These are phyloP conservation scores for Periconia sp. DNA, from an alignment of 2,329 filamentous ascomycete species.

Conservation along the genomic window DNA sequence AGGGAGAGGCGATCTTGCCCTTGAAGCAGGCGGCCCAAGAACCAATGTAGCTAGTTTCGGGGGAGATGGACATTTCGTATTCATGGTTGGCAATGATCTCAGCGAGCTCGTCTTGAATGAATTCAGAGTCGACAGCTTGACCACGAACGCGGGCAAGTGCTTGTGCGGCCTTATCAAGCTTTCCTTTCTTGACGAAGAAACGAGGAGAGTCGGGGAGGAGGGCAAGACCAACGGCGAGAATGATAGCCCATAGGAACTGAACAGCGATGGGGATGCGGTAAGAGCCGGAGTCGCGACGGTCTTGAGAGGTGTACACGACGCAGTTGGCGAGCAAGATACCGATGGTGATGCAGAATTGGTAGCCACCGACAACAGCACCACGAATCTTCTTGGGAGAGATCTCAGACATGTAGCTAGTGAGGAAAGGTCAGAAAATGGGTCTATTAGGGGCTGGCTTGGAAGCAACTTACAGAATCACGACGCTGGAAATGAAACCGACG, in stretches of 20 bases:
- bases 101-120: conserved; percentile 76
- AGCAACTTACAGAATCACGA: conserved; percentile 52
- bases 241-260: conserved; percentile 80
- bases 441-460: background rate
- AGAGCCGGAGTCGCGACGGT: conserved; percentile 64
- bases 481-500: conserved; percentile 71
- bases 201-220: conserved; percentile 84
- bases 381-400: conserved; percentile 71
- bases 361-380: conserved; percentile 75
- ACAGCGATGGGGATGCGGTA: conserved; percentile 79
- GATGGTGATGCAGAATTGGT: conserved; percentile 83
- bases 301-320: conserved; percentile 73
- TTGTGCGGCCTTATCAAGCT: conserved; percentile 65
- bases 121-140: conserved; percentile 72
- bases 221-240: conserved; percentile 71
- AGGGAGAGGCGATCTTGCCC: conserved; percentile 52
- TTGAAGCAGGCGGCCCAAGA: conserved; percentile 69
- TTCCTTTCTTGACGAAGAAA: conserved; percentile 79
- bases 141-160: conserved; percentile 73
- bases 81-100: conserved; percentile 93
- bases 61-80: conserved; percentile 69
- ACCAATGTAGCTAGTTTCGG: conserved; percentile 37
- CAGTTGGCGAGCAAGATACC: conserved; percentile 75
- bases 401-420: conserved; percentile 74
- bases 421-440: conserved; percentile 10